A percentile compares a stretch with the other conserved stretches of the same genome.
These are phyloP conservation scores for Podospora bellae-mahoneyi DNA, from an alignment of 495 filamentous ascomycete species.

Conservation along the genomic window DNA sequence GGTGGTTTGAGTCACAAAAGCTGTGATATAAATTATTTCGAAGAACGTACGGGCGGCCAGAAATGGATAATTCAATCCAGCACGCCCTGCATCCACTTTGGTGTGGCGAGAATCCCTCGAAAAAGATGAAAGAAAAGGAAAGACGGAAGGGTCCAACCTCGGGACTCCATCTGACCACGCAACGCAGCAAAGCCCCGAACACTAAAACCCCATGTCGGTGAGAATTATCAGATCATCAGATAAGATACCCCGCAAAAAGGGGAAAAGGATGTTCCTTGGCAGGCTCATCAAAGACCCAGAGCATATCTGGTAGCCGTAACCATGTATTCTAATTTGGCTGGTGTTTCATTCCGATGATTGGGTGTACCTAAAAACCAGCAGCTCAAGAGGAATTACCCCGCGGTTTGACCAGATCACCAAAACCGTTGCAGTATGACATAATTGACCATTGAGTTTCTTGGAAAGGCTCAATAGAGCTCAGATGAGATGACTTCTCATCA, in stretches of 20 bases:
- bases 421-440: neutral
- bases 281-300: neutral
- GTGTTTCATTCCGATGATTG: neutral
- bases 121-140: neutral
- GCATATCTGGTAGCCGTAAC: neutral
- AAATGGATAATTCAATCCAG: neutral
- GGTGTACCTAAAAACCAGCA: neutral
- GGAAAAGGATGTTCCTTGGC: neutral
- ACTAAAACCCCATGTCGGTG: neutral
- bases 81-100: neutral
- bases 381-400: neutral
- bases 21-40: neutral
- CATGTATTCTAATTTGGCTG: neutral
- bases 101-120: neutral
- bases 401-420: neutral
- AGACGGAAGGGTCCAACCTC: neutral
- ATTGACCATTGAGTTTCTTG: neutral
- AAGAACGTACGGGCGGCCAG: neutral
- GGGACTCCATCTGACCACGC: neutral
- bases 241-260: slow-evolving; percentile 8
- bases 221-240: slow-evolving; percentile 26
- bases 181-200: neutral
- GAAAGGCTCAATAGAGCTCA: neutral
- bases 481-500: neutral
- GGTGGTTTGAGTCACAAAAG: neutral